These are phyloP conservation scores for Boletus rufocinnamomeus DNA, from an alignment of 768 basidiomycete species.

Conservation along the genomic window DNA sequence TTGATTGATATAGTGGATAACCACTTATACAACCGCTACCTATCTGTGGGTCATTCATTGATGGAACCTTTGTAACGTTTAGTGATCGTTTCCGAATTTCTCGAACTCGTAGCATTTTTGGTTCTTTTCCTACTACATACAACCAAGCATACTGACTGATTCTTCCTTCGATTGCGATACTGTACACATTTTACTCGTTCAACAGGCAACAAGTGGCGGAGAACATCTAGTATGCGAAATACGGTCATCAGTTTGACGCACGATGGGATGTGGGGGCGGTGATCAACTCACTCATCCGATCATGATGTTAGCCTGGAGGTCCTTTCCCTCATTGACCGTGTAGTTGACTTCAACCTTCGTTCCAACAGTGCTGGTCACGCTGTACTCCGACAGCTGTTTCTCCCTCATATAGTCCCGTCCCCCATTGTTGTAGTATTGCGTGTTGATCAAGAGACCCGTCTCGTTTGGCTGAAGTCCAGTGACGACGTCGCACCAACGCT, in stretches of 20 bases:
- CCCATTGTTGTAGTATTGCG: conserved; percentile 28
- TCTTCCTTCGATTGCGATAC: no score
- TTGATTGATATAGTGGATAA: no score
- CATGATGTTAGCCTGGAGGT: conserved; percentile 9
- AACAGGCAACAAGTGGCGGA: neutral
- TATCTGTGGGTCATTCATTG: neutral
- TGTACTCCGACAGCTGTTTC: conserved; percentile 12
- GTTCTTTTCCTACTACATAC: neutral
- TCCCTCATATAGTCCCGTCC: neutral
- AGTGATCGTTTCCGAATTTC: neutral
- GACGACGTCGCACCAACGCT: conserved; percentile 42
- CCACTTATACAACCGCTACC: neutral
- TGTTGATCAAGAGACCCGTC: conserved; percentile 31
- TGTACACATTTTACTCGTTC: neutral
- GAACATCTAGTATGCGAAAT: no score
- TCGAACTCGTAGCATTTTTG: neutral
- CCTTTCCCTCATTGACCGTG: conserved; percentile 10
- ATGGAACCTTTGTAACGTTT: neutral
- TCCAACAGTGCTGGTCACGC: conserved; percentile 5
- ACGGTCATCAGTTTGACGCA: neutral
- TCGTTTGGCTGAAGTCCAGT: conserved; percentile 29
- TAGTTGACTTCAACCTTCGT: conserved; percentile 1
- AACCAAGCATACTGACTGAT: neutral
- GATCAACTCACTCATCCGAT: conserved; percentile 6
- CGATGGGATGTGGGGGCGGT: fast-evolving